A percentile compares a stretch with the other conserved stretches of the same genome.
Evolutionary conservation across 805 yeast species (phyloP).

Genomic region (Candida schatavii): DNA sequence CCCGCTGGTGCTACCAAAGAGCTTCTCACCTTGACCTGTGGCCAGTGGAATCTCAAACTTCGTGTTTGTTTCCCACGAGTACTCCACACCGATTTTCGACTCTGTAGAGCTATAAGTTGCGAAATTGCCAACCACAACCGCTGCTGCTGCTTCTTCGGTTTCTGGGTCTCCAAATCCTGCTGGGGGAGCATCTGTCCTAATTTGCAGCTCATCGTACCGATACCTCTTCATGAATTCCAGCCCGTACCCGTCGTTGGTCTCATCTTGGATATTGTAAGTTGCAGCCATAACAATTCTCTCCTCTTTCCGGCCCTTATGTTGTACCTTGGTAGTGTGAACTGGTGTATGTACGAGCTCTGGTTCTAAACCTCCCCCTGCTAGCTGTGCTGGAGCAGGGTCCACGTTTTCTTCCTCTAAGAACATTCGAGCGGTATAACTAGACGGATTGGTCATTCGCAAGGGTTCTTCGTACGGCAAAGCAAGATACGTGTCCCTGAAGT

Average conservation of each 20-base stretch:
- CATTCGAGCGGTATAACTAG: too few relatives aligned
- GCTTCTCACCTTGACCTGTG: not conserved
- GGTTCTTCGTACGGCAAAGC: conserved; percentile 16
- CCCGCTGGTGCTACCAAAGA: not conserved
- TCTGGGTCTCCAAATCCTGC: too few relatives aligned
- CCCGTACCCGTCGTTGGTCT: conserved; percentile 1
- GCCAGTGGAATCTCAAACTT: not conserved
- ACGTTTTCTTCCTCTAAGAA: not conserved
- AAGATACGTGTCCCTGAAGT: conserved; percentile 46
- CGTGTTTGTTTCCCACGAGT: not conserved
- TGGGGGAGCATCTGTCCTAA: not conserved
- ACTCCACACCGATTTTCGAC: not conserved
- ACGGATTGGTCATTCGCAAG: not conserved
- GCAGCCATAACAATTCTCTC: not conserved
- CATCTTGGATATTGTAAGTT: not conserved
- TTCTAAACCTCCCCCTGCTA: too few relatives aligned
- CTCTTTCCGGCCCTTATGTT: too few relatives aligned
- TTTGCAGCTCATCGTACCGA: not conserved
- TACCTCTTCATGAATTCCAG: conserved; percentile 1
- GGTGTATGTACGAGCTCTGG: too few relatives aligned
- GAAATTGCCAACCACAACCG: too few relatives aligned
- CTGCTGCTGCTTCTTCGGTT: not conserved
- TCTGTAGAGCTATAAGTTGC: not conserved
- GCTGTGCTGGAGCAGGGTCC: too few relatives aligned
- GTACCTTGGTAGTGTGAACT: too few relatives aligned